Percentiles rank a stretch among this genome's conserved stretches.
These are phyloP conservation scores for Thermoascus crustaceus DNA, from an alignment of 2,329 filamentous ascomycete species.

Conservation along the genomic window DNA sequence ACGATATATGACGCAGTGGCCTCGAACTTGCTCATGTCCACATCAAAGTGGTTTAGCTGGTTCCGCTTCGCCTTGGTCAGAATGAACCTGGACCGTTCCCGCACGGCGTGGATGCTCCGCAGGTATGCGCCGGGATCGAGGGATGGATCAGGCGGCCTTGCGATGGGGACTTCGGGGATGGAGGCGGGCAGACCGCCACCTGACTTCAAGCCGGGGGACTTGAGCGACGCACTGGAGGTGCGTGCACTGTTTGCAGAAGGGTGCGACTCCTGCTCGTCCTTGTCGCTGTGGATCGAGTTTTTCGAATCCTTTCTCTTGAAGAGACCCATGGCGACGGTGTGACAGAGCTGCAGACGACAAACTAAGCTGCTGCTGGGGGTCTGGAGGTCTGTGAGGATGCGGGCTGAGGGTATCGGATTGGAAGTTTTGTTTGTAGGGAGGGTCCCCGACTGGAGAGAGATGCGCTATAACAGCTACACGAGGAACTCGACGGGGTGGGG, in stretches of 20 bases:
- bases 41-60: slow-evolving; percentile 75
- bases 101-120: slow-evolving; percentile 77
- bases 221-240: slow-evolving; percentile 41
- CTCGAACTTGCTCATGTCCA: slow-evolving; percentile 74
- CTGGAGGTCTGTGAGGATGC: background rate
- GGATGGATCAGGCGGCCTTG: slow-evolving; percentile 76
- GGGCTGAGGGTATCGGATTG: no score
- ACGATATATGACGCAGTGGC: slow-evolving; percentile 81
- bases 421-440: no score
- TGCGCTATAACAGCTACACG: no score
- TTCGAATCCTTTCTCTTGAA: slow-evolving; percentile 42
- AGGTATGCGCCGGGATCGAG: slow-evolving; percentile 86
- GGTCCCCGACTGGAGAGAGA: no score
- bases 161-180: slow-evolving; percentile 70
- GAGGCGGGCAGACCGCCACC: slow-evolving; percentile 41
- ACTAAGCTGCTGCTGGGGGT: background rate
- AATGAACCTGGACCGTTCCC: slow-evolving; percentile 67
- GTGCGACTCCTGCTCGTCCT: slow-evolving; percentile 34
- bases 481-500: no score
- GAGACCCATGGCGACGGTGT: slow-evolving; percentile 30
- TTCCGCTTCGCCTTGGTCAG: slow-evolving; percentile 70
- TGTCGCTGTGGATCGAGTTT: slow-evolving; percentile 28
- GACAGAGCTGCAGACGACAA: background rate
- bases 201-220: slow-evolving; percentile 40
- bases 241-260: slow-evolving; percentile 36